phyloP scores from a whole-genome alignment of 2,329 filamentous ascomycete genomes.

The Sarocladium kiliense region DNA sequence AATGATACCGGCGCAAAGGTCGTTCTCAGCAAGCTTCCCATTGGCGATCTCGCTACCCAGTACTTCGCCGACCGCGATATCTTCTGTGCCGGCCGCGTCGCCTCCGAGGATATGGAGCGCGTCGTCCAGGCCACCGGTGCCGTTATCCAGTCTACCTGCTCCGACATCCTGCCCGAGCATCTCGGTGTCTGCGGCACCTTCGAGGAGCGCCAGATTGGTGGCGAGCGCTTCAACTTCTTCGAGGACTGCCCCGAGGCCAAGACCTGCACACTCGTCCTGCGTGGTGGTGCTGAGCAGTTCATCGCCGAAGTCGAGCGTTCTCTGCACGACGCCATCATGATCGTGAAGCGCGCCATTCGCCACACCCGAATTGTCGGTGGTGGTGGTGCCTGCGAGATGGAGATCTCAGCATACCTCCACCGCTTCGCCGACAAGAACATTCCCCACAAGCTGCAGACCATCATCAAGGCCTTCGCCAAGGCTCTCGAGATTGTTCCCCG shows the following conservation, averaged over 20 bases:
- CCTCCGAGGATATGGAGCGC: slow-evolving; percentile 89
- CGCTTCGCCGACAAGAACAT: slow-evolving; percentile 89
- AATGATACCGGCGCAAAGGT: slow-evolving; percentile 95
- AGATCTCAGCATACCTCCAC: slow-evolving; percentile 90
- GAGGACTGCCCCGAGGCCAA: slow-evolving; percentile 92
- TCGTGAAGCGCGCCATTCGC: slow-evolving; percentile 95
- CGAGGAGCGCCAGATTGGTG: slow-evolving; percentile 94
- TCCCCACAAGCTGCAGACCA: slow-evolving; percentile 89
- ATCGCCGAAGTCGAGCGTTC: slow-evolving; percentile 98
- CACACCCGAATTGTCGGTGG: slow-evolving; percentile 93
- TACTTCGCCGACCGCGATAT: slow-evolving; percentile 97
- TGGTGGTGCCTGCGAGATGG: slow-evolving; percentile 94
- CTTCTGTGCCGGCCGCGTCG: slow-evolving; percentile 94
- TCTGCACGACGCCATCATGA: slow-evolving; percentile 99
- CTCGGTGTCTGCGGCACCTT: slow-evolving; percentile 86
- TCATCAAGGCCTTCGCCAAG: slow-evolving; percentile 97
- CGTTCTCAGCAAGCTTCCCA: slow-evolving; percentile 92
- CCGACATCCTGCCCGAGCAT: slow-evolving; percentile 84
- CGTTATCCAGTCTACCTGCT: slow-evolving; percentile 91
- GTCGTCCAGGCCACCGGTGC: slow-evolving; percentile 93
- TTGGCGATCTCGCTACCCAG: slow-evolving; percentile 95
- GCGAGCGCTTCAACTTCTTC: slow-evolving; percentile 98
- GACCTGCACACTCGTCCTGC: slow-evolving; percentile 92
- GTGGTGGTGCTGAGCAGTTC: slow-evolving; percentile 96
- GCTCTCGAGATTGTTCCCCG: slow-evolving; percentile 94